These are phyloP conservation scores for Secale cereale DNA, from an alignment of 176 grass and related monocot genomes.

Conservation along the genomic window DNA sequence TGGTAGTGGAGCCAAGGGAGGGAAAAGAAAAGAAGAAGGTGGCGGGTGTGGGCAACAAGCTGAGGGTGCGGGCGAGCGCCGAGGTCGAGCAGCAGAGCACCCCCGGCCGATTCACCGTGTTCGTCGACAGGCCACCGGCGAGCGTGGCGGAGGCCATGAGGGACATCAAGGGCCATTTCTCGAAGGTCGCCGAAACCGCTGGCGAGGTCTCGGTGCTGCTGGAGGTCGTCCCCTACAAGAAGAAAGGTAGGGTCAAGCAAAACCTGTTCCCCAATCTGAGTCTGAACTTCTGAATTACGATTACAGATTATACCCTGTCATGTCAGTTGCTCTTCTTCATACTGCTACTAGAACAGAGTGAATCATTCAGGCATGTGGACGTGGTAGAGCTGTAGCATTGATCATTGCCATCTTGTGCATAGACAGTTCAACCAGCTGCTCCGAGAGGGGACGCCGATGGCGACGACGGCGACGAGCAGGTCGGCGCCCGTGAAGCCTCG, in stretches of 20 bases:
- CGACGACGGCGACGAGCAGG: slow-evolving; percentile 24
- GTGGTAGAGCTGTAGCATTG: background rate
- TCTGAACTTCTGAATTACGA: background rate
- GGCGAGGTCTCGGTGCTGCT: slow-evolving; percentile 56
- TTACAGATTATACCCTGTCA: background rate
- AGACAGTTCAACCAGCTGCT: slow-evolving; percentile 42
- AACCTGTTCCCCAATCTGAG: background rate
- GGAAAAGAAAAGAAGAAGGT: background rate
- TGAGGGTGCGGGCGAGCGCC: slow-evolving; percentile 28
- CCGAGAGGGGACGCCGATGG: slow-evolving; percentile 1
- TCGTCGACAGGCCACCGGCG: slow-evolving; percentile 49
- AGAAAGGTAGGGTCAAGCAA: slow-evolving; percentile 26
- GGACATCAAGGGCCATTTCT: slow-evolving; percentile 59
- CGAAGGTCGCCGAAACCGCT: slow-evolving; percentile 42
- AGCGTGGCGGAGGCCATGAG: slow-evolving; percentile 77
- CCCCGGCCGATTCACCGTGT: slow-evolving; percentile 63
- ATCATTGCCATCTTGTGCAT: slow-evolving; percentile 13
- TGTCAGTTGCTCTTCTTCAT: background rate
- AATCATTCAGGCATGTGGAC: background rate
- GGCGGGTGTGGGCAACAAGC: slow-evolving; percentile 38
- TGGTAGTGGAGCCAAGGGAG: background rate
- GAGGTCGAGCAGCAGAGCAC: slow-evolving; percentile 41
- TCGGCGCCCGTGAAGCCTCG: slow-evolving; percentile 32
- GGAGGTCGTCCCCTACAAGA: slow-evolving; percentile 53
- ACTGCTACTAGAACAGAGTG: background rate